Percentiles rank a stretch among this genome's conserved stretches.
Conservation (phyloP, 2,329 filamentous ascomycete species). For the Fusarium foetens region DNA sequence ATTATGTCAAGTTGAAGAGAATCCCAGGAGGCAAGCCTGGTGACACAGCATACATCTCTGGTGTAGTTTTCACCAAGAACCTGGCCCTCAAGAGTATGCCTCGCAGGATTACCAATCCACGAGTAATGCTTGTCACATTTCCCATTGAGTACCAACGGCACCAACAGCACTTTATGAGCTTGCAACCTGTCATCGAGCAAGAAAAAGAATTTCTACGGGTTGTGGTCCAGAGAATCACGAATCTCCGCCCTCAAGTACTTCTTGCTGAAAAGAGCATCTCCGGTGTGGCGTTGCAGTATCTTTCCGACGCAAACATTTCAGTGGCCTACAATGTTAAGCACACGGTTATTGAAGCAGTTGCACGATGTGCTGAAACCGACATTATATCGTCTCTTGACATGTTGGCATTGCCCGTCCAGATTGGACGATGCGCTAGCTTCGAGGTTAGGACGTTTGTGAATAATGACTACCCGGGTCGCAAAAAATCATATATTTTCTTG, state of each 20-base stretch:
- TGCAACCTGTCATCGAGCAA: slow-evolving; percentile 95
- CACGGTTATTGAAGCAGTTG: slow-evolving; percentile 93
- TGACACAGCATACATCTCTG: slow-evolving; percentile 96
- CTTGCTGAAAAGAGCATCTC: slow-evolving; percentile 95
- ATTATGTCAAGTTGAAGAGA: slow-evolving; percentile 97
- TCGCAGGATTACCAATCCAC: slow-evolving; percentile 81
- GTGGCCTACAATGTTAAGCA: slow-evolving; percentile 97
- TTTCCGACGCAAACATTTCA: slow-evolving; percentile 88
- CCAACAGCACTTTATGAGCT: slow-evolving; percentile 90
- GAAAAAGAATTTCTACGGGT: slow-evolving; percentile 94
- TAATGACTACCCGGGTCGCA: slow-evolving; percentile 75
- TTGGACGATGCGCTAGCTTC: slow-evolving; percentile 85
- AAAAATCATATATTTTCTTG: slow-evolving; percentile 95
- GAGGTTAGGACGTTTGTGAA: slow-evolving; percentile 97
- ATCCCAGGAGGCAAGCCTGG: slow-evolving; percentile 89
- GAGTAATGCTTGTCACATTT: slow-evolving; percentile 93
- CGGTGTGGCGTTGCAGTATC: slow-evolving; percentile 86
- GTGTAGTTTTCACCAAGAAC: slow-evolving; percentile 97
- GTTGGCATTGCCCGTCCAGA: slow-evolving; percentile 75
- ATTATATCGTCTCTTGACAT: slow-evolving; percentile 97
- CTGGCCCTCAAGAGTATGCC: slow-evolving; percentile 96
- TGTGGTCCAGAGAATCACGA: slow-evolving; percentile 89
- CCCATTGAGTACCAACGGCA: slow-evolving; percentile 96
- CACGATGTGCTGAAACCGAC: slow-evolving; percentile 88
- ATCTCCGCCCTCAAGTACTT: slow-evolving; percentile 83